Base-by-base conservation (phyloP, 345 rosid genomes). In the Draba incana region DNA sequence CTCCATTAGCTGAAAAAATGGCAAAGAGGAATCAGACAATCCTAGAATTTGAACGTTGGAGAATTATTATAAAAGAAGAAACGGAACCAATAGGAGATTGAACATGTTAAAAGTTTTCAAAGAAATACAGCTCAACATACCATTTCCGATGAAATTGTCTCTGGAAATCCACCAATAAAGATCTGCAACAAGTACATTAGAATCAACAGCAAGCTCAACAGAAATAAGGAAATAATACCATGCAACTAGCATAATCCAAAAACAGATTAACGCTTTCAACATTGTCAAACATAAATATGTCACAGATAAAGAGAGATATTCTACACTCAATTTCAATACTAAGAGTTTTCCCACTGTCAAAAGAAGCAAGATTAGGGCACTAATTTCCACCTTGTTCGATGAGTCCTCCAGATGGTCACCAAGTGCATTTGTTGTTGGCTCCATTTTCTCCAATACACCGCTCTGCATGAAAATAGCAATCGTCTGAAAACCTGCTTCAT, bases 391-490 rank as follows among this genome's bases (percentile, higher is more conserved):
- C 96, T 84, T 89, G 63, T 84, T 73, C 58, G 89, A 86, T 53
- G 97, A 87, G 75, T 87, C 90, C 77, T 79, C 75, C 64, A 89
- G 92, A 20, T 57, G 30, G 81, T 83, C 78, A 62, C 81, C 79
- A 38, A 81, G 58, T 54, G 67, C 70, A 70, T 57, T 72, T 35
- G 74, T 74, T 35, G 80, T 78, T 68, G 82, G 78, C 46, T 58
- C 85, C 56, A 78, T 81, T 75, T 81, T 86, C 74, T 81, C 86
- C 49, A 52, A 64, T 65, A 85, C 88, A 79, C 84, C 90, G 85
- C 85, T 87, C 99, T 91, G 99, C 98, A 94, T 85, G 88, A 94
- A 94, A 94, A 91, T 84, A 89, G 91, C 88, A 91, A 91, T 95
- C 85, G 89, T 84, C 95, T 89, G 92, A 89, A 89, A 91, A 87